Evolutionary conservation across 192 early-diverging fungal genomes (phyloP).

Genomic region (Coemansia sp.): DNA sequence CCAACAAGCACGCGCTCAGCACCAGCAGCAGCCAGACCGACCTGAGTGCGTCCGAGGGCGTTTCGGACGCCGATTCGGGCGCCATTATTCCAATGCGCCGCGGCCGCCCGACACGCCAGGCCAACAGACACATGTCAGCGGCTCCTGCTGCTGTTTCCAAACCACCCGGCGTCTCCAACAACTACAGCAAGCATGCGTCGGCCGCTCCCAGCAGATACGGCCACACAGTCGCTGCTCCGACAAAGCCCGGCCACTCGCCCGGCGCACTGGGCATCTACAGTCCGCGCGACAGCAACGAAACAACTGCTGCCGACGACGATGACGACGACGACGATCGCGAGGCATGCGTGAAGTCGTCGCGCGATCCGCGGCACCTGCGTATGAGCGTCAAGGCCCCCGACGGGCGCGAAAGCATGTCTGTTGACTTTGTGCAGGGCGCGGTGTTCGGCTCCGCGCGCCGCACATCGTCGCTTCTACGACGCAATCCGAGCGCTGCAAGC

Average conservation of each 20-base stretch:
- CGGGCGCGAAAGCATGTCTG: constrained; percentile 49
- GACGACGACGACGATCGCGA: no score
- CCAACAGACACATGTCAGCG: not conserved
- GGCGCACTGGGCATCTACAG: constrained; percentile 32
- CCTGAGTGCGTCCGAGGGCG: constrained; percentile 41
- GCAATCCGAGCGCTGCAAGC: constrained; percentile 39
- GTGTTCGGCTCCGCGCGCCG: constrained; percentile 53
- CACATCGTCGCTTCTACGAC: constrained; percentile 33
- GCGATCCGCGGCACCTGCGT: constrained; percentile 17
- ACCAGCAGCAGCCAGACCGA: constrained; percentile 32
- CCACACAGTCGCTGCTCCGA: not conserved
- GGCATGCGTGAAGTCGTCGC: not conserved
- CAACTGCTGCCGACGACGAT: not conserved
- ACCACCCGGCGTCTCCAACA: not conserved
- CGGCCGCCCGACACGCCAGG: constrained; percentile 69
- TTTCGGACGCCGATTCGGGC: constrained; percentile 49
- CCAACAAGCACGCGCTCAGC: constrained; percentile 24
- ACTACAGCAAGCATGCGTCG: not conserved
- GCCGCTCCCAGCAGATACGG: not conserved
- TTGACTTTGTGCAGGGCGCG: constrained; percentile 52
- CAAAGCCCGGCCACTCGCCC: not conserved
- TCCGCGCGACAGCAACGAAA: constrained; percentile 4
- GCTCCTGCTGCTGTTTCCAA: not conserved
- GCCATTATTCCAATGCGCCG: constrained; percentile 84
- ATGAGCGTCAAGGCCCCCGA: constrained; percentile 45